phyloP scores from a whole-genome alignment of 2,329 filamentous ascomycete genomes.

The Fusarium compactum region DNA sequence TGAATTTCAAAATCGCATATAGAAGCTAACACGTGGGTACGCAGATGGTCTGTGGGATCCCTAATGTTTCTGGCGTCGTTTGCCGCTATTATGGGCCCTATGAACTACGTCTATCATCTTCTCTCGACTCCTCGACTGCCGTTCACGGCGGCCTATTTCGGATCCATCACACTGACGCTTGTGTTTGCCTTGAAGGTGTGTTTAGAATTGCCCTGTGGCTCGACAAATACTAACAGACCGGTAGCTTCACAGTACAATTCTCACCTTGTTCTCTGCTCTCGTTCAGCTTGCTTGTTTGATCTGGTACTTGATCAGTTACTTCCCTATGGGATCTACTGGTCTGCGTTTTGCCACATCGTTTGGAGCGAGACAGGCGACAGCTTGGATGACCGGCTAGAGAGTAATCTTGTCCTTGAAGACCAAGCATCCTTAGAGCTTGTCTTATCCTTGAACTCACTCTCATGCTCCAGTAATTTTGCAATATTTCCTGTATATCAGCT shows the following conservation, averaged over 20 bases:
- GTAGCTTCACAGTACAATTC: conserved; percentile 84
- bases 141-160: conserved; percentile 95
- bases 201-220: conserved; percentile 46
- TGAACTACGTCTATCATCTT: conserved; percentile 85
- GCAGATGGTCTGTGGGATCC: conserved; percentile 95
- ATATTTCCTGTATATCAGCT: conserved; percentile 5
- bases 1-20: conserved; percentile 29
- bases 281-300: conserved; percentile 84
- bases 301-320: conserved; percentile 98
- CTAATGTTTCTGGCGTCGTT: conserved; percentile 91
- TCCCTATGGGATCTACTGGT: conserved; percentile 94
- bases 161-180: conserved; percentile 88
- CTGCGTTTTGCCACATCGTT: conserved; percentile 88
- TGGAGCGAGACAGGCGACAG: conserved; percentile 83
- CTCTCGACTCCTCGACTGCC: conserved; percentile 86
- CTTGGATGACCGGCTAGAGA: conserved; percentile 84
- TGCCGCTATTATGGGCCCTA: conserved; percentile 92
- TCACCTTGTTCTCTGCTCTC: conserved; percentile 87
- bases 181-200: conserved; percentile 94
- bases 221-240: conserved; percentile 27
- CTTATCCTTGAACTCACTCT: neutral
- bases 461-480: neutral
- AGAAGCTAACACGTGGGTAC: conserved; percentile 44
- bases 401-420: neutral
- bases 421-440: neutral